Conservation (phyloP, 768 basidiomycete genomes). For the Tricholoma terreum region DNA sequence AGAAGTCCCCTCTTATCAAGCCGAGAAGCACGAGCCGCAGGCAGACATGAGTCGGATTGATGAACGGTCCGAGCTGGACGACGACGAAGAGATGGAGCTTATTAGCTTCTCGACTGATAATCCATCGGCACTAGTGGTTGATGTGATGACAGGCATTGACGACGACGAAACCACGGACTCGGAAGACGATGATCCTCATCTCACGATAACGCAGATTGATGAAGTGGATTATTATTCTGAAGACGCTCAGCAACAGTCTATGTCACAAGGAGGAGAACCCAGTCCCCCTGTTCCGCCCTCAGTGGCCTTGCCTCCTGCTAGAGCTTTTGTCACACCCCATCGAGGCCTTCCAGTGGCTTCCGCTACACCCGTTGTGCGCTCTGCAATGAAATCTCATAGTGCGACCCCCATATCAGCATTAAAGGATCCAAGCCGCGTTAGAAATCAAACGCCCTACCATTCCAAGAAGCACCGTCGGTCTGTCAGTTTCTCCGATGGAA, state of each 20-base stretch:
- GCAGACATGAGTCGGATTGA: slow-evolving; percentile 48
- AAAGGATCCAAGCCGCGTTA: slow-evolving; percentile 48
- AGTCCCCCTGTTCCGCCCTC: slow-evolving; percentile 9
- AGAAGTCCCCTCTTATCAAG: slow-evolving; percentile 19
- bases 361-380: slow-evolving; percentile 38
- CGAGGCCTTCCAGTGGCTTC: slow-evolving; percentile 17
- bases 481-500: slow-evolving; percentile 97
- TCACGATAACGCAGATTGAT: slow-evolving; percentile 27
- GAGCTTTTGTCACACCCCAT: slow-evolving; percentile 22
- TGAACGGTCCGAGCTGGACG: slow-evolving; percentile 48
- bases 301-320: neutral
- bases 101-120: slow-evolving; percentile 73
- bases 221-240: slow-evolving; percentile 40
- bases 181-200: slow-evolving; percentile 43
- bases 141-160: slow-evolving; percentile 49
- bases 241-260: slow-evolving; percentile 23
- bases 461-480: slow-evolving; percentile 62
- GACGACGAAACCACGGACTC: slow-evolving; percentile 50
- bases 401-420: slow-evolving; percentile 59
- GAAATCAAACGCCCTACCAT: slow-evolving; percentile 54
- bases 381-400: slow-evolving; percentile 40
- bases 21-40: slow-evolving; percentile 12
- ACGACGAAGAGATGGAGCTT: slow-evolving; percentile 65
- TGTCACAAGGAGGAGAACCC: slow-evolving; percentile 2
- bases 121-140: slow-evolving; percentile 49